A percentile compares a stretch with the other conserved stretches of the same genome.
Conservation (phyloP, 2,329 filamentous ascomycete genomes). For the Penicillium occitanis region DNA sequence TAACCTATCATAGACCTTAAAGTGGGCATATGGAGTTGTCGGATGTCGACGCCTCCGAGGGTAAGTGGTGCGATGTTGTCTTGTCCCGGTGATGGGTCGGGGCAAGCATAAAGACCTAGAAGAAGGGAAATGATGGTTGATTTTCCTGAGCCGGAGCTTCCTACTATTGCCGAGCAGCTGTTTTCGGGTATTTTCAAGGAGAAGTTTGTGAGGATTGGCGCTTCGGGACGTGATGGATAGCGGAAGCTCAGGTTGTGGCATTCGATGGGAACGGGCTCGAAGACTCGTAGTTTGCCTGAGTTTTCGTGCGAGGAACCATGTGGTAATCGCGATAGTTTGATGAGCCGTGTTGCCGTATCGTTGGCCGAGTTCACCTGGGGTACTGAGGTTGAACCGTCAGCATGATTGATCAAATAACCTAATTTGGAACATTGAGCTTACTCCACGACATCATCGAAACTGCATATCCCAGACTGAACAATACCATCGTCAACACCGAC, state of each 20-base stretch:
- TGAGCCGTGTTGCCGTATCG: slow-evolving; percentile 69
- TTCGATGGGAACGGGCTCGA: slow-evolving; percentile 52
- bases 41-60: slow-evolving; percentile 55
- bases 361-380: slow-evolving; percentile 77
- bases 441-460: slow-evolving; percentile 66
- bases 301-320: slow-evolving; percentile 58
- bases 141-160: slow-evolving; percentile 85
- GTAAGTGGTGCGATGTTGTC: slow-evolving; percentile 46
- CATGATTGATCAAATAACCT: slow-evolving; percentile 15
- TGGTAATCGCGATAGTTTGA: slow-evolving; percentile 67
- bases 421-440: slow-evolving; percentile 27
- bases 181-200: slow-evolving; percentile 63
- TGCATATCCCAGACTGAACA: slow-evolving; percentile 78
- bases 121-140: slow-evolving; percentile 77
- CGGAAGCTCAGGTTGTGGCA: slow-evolving; percentile 67
- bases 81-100: not conserved
- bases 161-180: slow-evolving; percentile 74
- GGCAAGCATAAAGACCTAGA: slow-evolving; percentile 63
- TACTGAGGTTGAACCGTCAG: slow-evolving; percentile 44
- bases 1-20: slow-evolving; percentile 64
- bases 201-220: slow-evolving; percentile 61
- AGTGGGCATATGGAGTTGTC: slow-evolving; percentile 58
- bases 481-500: slow-evolving; percentile 74
- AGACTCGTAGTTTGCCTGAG: slow-evolving; percentile 47
- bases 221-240: slow-evolving; percentile 62